phyloP scores from a whole-genome alignment of 352 stramenopile species.

The Peronospora belbahrii region DNA sequence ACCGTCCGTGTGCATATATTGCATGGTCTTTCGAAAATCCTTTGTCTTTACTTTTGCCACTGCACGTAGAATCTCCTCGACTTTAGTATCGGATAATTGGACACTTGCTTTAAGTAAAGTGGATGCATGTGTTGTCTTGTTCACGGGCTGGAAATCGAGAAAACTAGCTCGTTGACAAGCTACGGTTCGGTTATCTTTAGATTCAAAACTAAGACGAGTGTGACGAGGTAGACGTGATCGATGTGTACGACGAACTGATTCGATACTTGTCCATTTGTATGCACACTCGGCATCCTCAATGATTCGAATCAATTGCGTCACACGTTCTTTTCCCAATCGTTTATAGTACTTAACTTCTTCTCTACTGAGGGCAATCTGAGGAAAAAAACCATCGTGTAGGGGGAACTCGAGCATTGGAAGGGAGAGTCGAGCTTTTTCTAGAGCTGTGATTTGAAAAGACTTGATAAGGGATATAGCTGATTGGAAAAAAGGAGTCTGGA shows the following conservation, averaged over 20 bases:
- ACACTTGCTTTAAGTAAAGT: conserved; percentile 61
- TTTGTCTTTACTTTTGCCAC: conserved; percentile 54
- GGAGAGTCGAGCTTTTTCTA: not conserved
- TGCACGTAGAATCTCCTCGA: conserved; percentile 50
- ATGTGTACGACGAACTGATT: conserved; percentile 1
- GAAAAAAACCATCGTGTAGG: conserved; percentile 76
- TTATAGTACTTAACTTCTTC: conserved; percentile 75
- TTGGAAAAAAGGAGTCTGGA: too few relatives aligned
- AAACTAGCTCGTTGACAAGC: conserved; percentile 52
- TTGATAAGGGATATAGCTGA: too few relatives aligned
- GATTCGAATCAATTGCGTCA: conserved; percentile 67
- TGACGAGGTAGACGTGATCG: conserved; percentile 8
- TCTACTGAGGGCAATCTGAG: conserved; percentile 56
- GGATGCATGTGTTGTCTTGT: conserved; percentile 46
- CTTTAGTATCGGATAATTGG: conserved; percentile 36
- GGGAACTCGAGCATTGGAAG: conserved; percentile 52
- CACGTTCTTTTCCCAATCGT: conserved; percentile 62
- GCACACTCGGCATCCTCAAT: conserved; percentile 69
- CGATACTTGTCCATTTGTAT: conserved; percentile 54
- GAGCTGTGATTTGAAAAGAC: too few relatives aligned
- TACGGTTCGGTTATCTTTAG: conserved; percentile 9
- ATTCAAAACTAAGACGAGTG: conserved; percentile 6
- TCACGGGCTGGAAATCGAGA: conserved; percentile 55
- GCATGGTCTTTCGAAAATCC: conserved; percentile 48
- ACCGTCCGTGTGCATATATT: conserved; percentile 44